A percentile compares a stretch with the other conserved stretches of the same genome.
These are phyloP conservation scores for Penicillium arizonense DNA, from an alignment of 495 filamentous ascomycete species.

Conservation along the genomic window DNA sequence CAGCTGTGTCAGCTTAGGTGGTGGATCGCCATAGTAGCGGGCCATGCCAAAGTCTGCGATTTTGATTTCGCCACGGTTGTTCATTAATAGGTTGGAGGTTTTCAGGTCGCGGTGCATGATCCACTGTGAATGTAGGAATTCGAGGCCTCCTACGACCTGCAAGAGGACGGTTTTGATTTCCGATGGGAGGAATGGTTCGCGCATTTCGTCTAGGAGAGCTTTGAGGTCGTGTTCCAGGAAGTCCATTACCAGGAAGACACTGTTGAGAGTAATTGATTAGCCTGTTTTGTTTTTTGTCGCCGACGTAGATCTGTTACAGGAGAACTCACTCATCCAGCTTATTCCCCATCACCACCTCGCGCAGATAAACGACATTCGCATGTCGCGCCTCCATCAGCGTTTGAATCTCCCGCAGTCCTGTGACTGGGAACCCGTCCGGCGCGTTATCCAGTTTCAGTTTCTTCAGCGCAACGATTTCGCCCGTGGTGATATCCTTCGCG, in stretches of 20 bases:
- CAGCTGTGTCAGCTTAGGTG: constrained; percentile 82
- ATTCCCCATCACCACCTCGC: constrained; percentile 84
- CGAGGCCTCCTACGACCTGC: constrained; percentile 78
- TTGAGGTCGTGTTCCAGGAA: constrained; percentile 98
- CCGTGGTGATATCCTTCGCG: constrained; percentile 75
- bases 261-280: constrained; percentile 33
- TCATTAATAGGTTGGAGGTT: constrained; percentile 92
- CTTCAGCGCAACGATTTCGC: constrained; percentile 89
- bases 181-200: constrained; percentile 87
- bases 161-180: constrained; percentile 88
- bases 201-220: constrained; percentile 88
- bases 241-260: constrained; percentile 95
- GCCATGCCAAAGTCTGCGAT: constrained; percentile 99
- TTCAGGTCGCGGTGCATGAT: constrained; percentile 97
- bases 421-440: constrained; percentile 87
- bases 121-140: constrained; percentile 86
- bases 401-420: constrained; percentile 86
- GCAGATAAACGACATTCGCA: constrained; percentile 72
- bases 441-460: constrained; percentile 86
- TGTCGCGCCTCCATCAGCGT: constrained; percentile 65
- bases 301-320: neutral
- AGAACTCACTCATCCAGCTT: constrained; percentile 68
- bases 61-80: constrained; percentile 93
- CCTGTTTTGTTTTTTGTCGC: neutral
- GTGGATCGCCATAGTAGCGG: constrained; percentile 80